A percentile compares a stretch with the other conserved stretches of the same genome.
Conservation (phyloP, 306 rosid genomes). For the Rosa rugosa region DNA sequence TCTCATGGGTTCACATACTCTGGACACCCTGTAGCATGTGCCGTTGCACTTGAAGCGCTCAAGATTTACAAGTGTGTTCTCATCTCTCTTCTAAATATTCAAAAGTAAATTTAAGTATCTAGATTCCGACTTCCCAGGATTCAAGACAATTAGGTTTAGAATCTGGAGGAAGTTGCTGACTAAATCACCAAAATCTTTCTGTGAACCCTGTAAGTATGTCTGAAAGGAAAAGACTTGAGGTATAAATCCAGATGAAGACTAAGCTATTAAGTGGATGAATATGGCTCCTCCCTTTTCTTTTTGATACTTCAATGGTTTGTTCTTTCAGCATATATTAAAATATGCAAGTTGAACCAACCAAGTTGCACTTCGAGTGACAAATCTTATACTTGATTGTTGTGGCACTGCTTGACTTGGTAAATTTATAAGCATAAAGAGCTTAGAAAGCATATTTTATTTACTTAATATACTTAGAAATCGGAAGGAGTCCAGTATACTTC, state of each 20-base stretch:
- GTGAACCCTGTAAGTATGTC: neutral
- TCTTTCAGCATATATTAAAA: neutral
- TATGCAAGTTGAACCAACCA: neutral
- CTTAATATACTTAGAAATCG: neutral
- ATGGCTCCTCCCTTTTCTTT: neutral
- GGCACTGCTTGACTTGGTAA: neutral
- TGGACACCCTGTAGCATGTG: conserved; percentile 88
- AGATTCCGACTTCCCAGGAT: neutral
- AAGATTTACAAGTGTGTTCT: conserved; percentile 81
- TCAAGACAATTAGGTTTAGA: conserved; percentile 2
- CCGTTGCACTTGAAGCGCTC: conserved; percentile 88
- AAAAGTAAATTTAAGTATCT: neutral
- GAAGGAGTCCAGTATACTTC: neutral
- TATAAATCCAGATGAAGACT: neutral
- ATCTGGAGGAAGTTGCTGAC: neutral
- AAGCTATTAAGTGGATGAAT: neutral
- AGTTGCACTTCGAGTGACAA: neutral
- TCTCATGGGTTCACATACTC: conserved; percentile 95
- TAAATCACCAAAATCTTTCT: neutral
- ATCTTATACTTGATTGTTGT: neutral
- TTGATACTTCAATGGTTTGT: neutral
- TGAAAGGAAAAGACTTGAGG: neutral
- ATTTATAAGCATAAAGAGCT: neutral
- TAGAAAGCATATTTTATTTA: neutral
- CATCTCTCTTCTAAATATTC: conserved; percentile 12